phyloP scores from a whole-genome alignment of 495 filamentous ascomycete species.

The Staphylotrichum tortipilum region DNA sequence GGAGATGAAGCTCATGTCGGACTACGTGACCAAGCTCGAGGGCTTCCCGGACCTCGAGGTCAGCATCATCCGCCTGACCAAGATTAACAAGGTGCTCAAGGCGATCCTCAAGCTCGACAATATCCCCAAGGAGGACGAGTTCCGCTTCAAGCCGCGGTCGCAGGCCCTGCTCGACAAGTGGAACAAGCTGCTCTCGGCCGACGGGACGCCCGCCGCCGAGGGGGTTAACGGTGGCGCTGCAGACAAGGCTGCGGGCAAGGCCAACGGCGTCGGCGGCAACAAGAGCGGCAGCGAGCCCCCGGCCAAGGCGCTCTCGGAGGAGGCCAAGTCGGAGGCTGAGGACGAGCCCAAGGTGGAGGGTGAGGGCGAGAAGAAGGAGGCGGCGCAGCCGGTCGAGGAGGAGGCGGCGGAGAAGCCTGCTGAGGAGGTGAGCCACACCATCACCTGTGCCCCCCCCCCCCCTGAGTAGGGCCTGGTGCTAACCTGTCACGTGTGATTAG shows the following conservation, averaged over 20 bases:
- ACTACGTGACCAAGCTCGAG: conserved; percentile 72
- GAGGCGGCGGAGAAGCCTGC: conserved; percentile 22
- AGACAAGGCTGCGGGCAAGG: not conserved
- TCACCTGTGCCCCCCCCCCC: too few relatives aligned
- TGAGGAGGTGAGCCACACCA: conserved; percentile 22
- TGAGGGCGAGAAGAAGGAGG: conserved; percentile 18
- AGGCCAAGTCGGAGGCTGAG: conserved; percentile 23
- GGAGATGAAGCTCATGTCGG: conserved; percentile 80
- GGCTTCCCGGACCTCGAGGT: conserved; percentile 70
- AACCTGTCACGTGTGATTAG: conserved; percentile 1
- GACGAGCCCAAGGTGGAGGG: conserved; percentile 17
- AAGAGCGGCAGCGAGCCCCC: too few relatives aligned
- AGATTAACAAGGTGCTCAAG: conserved; percentile 92
- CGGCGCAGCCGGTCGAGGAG: conserved; percentile 10
- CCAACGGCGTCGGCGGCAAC: conserved; percentile 9
- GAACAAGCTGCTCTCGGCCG: conserved; percentile 66
- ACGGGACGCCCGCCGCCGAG: conserved; percentile 27
- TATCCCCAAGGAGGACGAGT: conserved; percentile 80
- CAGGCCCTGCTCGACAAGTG: conserved; percentile 66
- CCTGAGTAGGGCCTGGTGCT: not conserved
- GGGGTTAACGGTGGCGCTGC: too few relatives aligned
- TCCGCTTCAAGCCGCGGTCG: conserved; percentile 72
- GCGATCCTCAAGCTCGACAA: conserved; percentile 72
- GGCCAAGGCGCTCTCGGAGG: conserved; percentile 30
- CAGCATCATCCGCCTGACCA: conserved; percentile 72